Evolutionary conservation across 495 filamentous ascomycete genomes (phyloP), one percentile per base, ranked within the genome.

Genomic region (Corynascus novoguineensis): DNA sequence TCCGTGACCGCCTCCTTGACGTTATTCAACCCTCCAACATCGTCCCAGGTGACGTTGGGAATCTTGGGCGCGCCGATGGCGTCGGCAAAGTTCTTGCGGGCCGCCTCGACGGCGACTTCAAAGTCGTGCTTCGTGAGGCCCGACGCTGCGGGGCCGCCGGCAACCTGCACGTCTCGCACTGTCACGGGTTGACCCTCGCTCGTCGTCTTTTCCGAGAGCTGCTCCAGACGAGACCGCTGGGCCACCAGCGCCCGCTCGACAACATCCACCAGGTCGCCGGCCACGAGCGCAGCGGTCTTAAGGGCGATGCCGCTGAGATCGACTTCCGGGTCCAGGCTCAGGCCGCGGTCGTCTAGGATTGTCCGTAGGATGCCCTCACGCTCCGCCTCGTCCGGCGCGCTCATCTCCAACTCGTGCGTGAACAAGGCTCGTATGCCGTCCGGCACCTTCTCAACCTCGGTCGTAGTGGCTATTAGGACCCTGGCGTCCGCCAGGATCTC

Each of bases 51-150:
- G 4, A 99, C 95, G 63, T 96, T 96, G 12, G 93, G 93, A 64
- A 98, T 98, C 79, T 97, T 97, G 1, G 93, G 93, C 31, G 93
- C 95, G 41, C 95, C 95, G 62, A 99, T 97, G 11, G 92, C 84
- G 69, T 97, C 95, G 5, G 92, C 89, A 66, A 99, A 97, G 69
- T 96, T 97, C 79, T 96, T 95, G 32, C 93, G 85, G 2, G 95
- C 93, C 17, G 89, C 88, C 51, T 97, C 95, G 7, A 97, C 90
- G 0, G 93, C 93, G 17, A 83, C 67, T 61, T 95, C 89, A 56
- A 97, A 93, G 71, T 99, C 93, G 3, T 81, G 76, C 64, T 87
- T 90, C n/a, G 83, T 92, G 21, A 99, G 77, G 31, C 84, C 88
- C 9, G 83, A 81, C 17, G 84, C 86, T 7, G 83, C 79, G 22